Base-by-base conservation (phyloP, 768 basidiomycete species). In the Termitomyces sp. region DNA sequence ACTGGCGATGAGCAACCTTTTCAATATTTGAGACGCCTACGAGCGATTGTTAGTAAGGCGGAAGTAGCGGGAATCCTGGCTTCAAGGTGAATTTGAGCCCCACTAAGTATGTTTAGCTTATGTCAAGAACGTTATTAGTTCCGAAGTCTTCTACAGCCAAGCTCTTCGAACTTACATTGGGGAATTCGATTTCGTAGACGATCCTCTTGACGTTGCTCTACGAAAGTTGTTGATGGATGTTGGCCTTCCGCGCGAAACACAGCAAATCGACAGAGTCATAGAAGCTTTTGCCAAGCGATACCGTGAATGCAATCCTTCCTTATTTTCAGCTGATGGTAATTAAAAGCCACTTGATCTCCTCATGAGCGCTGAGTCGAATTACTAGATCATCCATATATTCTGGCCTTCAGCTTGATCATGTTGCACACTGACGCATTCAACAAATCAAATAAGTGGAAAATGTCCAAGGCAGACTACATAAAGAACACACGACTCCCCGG, bases 361-460 rank as follows among this genome's bases (percentile, higher is more conserved):
- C n/a, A 33, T 36, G 4, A 55, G 62, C 45, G 59, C 31, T 45
- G 36, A 44, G 44, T 45, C 36, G 39, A 12, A 24, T 36, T 34
- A 39, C 24, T 61, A 95, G 95, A 97, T 67, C 88, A 96, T 66
- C 91, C 96, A 12, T 98, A 98, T 73, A 91, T 98, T 54, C 78
- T 98, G 49, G 94, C 96, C 13, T 98, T 98, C 75, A 98, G 96
- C 66, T 78, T 98, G 68, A 97, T 98, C 66, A 98, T 99, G 96
- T 78, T 98, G 52, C 95, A 98, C 69, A 99, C 97, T 18, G 97
- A 99, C 69, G 92, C 89, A 6, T 98, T 98, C 80, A 99, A 99
- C 75, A 92, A 89, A 73, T 93, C 92, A 62, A 98, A 98, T 75
- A 98, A 91, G 75, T 88, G 86, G 54, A 98, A 98, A 76, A 99